Evolutionary conservation across 1,284 basidiomycete genomes (phyloP), one percentile per base, ranked within the genome.

Genomic region (Fomitopsis schrenkii): DNA sequence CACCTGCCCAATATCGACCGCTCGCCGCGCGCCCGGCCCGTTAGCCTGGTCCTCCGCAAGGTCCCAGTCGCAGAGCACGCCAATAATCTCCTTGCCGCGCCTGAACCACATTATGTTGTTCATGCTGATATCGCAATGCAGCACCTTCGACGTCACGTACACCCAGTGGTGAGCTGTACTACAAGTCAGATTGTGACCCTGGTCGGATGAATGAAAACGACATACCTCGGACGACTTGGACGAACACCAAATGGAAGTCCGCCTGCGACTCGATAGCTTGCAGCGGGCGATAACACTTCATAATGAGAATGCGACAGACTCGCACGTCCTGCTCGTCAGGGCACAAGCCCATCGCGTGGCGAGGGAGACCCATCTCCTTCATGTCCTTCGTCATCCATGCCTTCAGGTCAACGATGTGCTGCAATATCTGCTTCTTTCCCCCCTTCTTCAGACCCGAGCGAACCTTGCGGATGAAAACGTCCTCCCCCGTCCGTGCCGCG

Each of bases 321-420:
- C 55, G 41, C 17, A 40, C 26, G 35, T 41, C 40, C n/a, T 55
- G 19, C 2, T 10, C n/a, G 2, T 26, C 19, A 4, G 53, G 48
- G 12, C 17, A 6, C 3, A 55, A 4, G 15, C 36, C 26, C 53
- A 55, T 55, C 19, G 40, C 35, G 17, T 4, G 5, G 14, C 60
- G 56, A 15, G 57, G 55, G 5, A 64, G 52, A 12, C n/a, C 53
- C 55, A 40, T 58, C 15, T 30, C 28, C 12, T 53, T 15, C 53
- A 55, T 48, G n/a, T 55, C 17, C 55, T 46, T 19, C 55, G 61
- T 36, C 10, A 28, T 5, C 22, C 57, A 55, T 17, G 28, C 55
- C 41, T 59, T 59, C 7, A 62, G 14, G 8, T 62, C 60, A 3
- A 45, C 42, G 26, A 62, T 38, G 50, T 62, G 48, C 3, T 26